Percentiles rank a stretch among this genome's conserved stretches.
Conservation (phyloP, 257 asterid species). For the Przewalskia tangutica region DNA sequence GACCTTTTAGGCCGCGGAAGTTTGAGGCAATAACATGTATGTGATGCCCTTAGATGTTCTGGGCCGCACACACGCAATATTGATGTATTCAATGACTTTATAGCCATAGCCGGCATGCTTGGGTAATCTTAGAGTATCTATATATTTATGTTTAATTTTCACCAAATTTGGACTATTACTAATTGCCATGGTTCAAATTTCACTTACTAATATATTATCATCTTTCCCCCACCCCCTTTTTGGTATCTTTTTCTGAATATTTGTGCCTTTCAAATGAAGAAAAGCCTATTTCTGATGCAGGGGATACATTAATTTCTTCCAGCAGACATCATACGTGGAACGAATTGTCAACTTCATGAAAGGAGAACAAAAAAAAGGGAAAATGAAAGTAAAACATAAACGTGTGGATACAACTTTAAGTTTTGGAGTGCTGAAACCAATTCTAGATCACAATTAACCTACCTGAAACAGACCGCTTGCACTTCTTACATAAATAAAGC, state of each 20-base stretch:
- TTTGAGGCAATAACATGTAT: not conserved
- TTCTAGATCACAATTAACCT: too few relatives aligned
- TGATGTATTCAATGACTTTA: not conserved
- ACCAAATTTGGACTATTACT: not conserved
- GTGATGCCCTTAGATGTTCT: not conserved
- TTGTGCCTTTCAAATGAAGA: not conserved
- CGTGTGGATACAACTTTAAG: not conserved
- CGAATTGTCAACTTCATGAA: not conserved
- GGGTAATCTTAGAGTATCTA: not conserved
- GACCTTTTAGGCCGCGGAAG: not conserved
- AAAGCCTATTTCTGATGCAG: not conserved
- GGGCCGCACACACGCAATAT: not conserved
- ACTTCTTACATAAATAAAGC: too few relatives aligned
- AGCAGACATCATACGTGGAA: not conserved
- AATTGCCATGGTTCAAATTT: not conserved
- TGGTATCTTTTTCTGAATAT: not conserved
- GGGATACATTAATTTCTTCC: not conserved
- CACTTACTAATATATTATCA: not conserved
- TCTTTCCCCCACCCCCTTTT: not conserved
- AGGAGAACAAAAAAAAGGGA: not conserved
- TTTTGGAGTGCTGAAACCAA: not conserved
- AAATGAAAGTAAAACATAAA: not conserved
- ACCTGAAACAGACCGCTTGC: too few relatives aligned
- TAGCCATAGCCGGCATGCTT: not conserved
- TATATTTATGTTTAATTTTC: not conserved